Conservation (phyloP, 495 filamentous ascomycete species). For the Haplographium delicatum region DNA sequence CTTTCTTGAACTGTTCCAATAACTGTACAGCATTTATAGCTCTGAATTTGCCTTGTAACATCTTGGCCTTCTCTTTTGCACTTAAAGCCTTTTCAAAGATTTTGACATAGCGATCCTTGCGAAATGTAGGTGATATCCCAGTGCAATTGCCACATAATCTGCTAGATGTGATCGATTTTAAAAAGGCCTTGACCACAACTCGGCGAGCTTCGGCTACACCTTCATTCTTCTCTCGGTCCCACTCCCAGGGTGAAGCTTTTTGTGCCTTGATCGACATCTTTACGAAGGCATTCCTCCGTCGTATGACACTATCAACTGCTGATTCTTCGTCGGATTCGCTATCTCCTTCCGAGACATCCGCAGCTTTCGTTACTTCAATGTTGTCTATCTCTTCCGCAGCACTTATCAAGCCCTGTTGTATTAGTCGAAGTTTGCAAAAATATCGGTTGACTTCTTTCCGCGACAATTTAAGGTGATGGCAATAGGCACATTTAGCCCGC, state of each 20-base stretch:
- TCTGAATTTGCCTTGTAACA: slow-evolving; percentile 64
- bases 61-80: slow-evolving; percentile 64
- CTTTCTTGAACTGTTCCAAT: slow-evolving; percentile 21
- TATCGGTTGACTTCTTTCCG: slow-evolving; percentile 68
- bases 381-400: slow-evolving; percentile 65
- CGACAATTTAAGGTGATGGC: slow-evolving; percentile 72
- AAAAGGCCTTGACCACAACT: slow-evolving; percentile 70
- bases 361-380: slow-evolving; percentile 36
- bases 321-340: slow-evolving; percentile 28
- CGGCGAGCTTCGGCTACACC: slow-evolving; percentile 71
- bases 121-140: slow-evolving; percentile 69
- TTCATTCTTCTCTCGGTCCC: slow-evolving; percentile 65
- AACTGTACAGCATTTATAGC: slow-evolving; percentile 53
- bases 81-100: slow-evolving; percentile 82
- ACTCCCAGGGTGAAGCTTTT: slow-evolving; percentile 18
- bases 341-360: slow-evolving; percentile 29
- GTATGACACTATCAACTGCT: slow-evolving; percentile 52
- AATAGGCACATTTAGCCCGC: slow-evolving; percentile 83
- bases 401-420: slow-evolving; percentile 76
- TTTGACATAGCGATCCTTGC: slow-evolving; percentile 83
- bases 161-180: slow-evolving; percentile 56
- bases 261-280: slow-evolving; percentile 50
- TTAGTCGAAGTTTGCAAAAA: slow-evolving; percentile 77
- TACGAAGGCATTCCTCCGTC: slow-evolving; percentile 65
- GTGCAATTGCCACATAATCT: slow-evolving; percentile 69